A percentile compares a stretch with the other conserved stretches of the same genome.
Evolutionary conservation across 2,329 filamentous ascomycete species (phyloP).

Genomic region (Paracamarosporium sp.): DNA sequence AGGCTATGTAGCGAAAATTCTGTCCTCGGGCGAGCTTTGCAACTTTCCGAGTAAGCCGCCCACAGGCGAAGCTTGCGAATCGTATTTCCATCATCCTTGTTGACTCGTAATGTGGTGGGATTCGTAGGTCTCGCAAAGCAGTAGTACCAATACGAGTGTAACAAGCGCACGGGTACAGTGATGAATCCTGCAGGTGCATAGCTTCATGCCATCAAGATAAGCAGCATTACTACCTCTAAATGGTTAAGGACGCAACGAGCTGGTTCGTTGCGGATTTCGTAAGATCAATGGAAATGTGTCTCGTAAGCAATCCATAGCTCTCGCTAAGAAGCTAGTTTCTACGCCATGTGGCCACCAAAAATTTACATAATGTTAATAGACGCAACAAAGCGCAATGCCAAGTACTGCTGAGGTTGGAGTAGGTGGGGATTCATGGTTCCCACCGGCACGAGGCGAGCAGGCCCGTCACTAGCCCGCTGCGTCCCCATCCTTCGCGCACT

Average conservation of each 20-base stretch:
- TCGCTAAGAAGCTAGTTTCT: too few relatives aligned
- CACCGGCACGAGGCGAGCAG: too few relatives aligned
- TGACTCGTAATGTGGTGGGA: neutral
- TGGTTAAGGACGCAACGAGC: neutral
- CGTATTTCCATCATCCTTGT: too few relatives aligned
- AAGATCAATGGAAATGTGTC: neutral
- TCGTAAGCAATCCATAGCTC: too few relatives aligned
- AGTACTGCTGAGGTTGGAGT: too few relatives aligned
- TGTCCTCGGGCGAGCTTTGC: neutral
- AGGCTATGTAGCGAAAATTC: neutral
- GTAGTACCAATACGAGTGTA: slow-evolving; percentile 5
- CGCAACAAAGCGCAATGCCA: too few relatives aligned
- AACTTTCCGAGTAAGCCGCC: neutral
- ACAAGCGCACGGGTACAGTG: neutral
- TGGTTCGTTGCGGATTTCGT: neutral
- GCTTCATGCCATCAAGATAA: neutral
- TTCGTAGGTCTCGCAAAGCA: slow-evolving; percentile 3
- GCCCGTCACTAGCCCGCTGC: too few relatives aligned
- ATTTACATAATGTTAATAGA: too few relatives aligned
- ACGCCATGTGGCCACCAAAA: too few relatives aligned
- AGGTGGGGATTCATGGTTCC: too few relatives aligned
- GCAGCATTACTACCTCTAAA: neutral
- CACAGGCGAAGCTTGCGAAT: too few relatives aligned
- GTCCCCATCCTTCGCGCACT: too few relatives aligned
- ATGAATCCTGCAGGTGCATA: neutral